phyloP scores from a whole-genome alignment of 2,329 filamentous ascomycete species.

The Camillea tinctor region DNA sequence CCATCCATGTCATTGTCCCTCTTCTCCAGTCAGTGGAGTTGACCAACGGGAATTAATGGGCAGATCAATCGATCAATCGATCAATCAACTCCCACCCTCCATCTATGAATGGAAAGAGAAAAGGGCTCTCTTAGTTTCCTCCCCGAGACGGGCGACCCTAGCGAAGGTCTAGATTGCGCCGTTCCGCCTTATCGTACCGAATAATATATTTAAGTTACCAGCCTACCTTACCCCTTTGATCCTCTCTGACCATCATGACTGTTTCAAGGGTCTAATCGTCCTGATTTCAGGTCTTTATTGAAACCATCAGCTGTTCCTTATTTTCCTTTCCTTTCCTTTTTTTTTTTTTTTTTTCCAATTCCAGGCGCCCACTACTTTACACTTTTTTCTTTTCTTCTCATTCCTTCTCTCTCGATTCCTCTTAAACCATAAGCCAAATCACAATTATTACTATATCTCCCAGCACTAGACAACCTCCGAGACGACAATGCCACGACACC shows the following conservation, averaged over 20 bases:
- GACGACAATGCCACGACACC: slow-evolving; percentile 50
- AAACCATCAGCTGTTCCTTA: neutral
- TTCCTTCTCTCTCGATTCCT: neutral
- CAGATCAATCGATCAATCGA: no score
- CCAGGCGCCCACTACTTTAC: neutral
- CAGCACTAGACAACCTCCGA: neutral
- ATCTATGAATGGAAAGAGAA: no score
- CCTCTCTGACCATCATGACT: neutral
- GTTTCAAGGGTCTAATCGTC: neutral
- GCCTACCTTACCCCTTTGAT: neutral
- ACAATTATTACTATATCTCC: neutral
- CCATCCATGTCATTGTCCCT: no score
- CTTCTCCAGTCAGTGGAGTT: no score
- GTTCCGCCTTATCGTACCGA: neutral
- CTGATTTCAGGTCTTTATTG: neutral
- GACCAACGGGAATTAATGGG: no score
- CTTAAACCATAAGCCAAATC: neutral
- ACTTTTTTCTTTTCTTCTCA: neutral
- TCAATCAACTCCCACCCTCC: no score
- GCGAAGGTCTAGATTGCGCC: neutral
- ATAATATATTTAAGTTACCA: no score
- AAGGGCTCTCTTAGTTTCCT: no score
- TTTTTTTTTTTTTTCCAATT: neutral
- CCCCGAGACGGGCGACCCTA: no score
- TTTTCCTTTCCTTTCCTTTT: neutral